These are phyloP conservation scores for Talaromyces sp. DNA, from an alignment of 2,329 filamentous ascomycete species.

Conservation along the genomic window DNA sequence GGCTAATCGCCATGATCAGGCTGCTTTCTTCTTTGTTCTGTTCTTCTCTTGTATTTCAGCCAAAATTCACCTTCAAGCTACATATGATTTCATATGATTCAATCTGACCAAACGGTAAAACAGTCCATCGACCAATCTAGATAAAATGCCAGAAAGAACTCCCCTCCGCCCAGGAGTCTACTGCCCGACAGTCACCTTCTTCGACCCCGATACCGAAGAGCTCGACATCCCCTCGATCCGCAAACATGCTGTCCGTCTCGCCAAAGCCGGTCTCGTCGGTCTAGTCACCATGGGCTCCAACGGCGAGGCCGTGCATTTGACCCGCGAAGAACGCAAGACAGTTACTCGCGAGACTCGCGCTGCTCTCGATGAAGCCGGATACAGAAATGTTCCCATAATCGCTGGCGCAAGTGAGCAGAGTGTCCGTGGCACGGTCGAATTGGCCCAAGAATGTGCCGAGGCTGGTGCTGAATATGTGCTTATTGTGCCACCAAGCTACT, in stretches of 20 bases:
- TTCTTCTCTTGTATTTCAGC: neutral
- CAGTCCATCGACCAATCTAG: neutral
- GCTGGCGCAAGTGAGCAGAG: conserved; percentile 77
- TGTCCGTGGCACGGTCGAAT: conserved; percentile 71
- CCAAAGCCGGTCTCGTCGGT: conserved; percentile 70
- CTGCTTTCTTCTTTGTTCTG: neutral
- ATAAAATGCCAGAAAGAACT: conserved; percentile 29
- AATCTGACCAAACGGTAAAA: neutral
- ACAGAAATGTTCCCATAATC: conserved; percentile 69
- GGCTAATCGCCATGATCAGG: neutral
- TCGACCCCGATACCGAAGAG: conserved; percentile 76
- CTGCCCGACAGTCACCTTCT: conserved; percentile 86
- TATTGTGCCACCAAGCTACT: conserved; percentile 77
- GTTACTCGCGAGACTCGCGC: conserved; percentile 74
- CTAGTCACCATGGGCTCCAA: conserved; percentile 87
- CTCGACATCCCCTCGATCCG: conserved; percentile 75
- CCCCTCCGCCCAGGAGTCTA: conserved; percentile 77
- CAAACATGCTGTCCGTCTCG: conserved; percentile 73
- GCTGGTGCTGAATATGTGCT: conserved; percentile 77
- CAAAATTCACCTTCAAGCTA: too few relatives aligned
- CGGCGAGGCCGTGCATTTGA: conserved; percentile 82
- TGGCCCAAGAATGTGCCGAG: conserved; percentile 60
- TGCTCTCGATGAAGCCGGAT: conserved; percentile 76
- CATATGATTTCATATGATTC: neutral
- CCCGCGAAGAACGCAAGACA: conserved; percentile 66